Percentiles rank a stretch among this genome's conserved stretches.
Evolutionary conservation across 805 yeast species (phyloP).

Genomic region (Yarrowia bubula): DNA sequence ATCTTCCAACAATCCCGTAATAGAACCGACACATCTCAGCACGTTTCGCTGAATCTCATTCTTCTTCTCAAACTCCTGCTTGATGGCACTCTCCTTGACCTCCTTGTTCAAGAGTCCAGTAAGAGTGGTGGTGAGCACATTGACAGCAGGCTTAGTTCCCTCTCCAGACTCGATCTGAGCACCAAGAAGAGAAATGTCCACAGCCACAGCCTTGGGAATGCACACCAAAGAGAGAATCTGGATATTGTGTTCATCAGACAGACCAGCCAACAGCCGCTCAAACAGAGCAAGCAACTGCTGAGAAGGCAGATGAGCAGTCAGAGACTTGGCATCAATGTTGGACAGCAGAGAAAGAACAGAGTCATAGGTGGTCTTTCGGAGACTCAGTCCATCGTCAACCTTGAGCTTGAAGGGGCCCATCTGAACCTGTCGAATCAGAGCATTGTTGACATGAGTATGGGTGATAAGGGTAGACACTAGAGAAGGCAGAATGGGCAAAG

Average conservation of each 20-base stretch:
- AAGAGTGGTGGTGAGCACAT: background rate
- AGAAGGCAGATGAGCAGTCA: slow-evolving; percentile 32
- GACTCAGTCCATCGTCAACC: slow-evolving; percentile 72
- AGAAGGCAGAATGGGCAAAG: slow-evolving; percentile 47
- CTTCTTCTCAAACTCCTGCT: slow-evolving; percentile 62
- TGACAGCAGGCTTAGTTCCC: slow-evolving; percentile 4
- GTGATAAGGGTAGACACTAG: slow-evolving; percentile 46
- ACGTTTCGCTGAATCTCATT: slow-evolving; percentile 42
- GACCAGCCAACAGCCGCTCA: slow-evolving; percentile 49
- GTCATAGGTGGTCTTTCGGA: slow-evolving; percentile 71
- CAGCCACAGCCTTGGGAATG: slow-evolving; percentile 30
- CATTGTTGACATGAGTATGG: slow-evolving; percentile 44
- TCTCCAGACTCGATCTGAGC: background rate
- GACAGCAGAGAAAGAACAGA: slow-evolving; percentile 46
- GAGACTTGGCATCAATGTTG: slow-evolving; percentile 45
- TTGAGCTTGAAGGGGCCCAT: slow-evolving; percentile 88
- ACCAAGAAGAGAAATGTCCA: slow-evolving; percentile 1
- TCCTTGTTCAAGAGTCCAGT: slow-evolving; percentile 28
- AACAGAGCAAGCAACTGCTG: slow-evolving; percentile 41
- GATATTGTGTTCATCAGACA: slow-evolving; percentile 62
- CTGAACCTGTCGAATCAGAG: slow-evolving; percentile 57
- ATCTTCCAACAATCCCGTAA: background rate
- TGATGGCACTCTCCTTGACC: slow-evolving; percentile 59
- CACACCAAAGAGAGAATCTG: slow-evolving; percentile 53
- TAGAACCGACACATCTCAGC: background rate